These are phyloP conservation scores for Arachnomyces sp. DNA, from an alignment of 2,329 filamentous ascomycete species.

Conservation along the genomic window DNA sequence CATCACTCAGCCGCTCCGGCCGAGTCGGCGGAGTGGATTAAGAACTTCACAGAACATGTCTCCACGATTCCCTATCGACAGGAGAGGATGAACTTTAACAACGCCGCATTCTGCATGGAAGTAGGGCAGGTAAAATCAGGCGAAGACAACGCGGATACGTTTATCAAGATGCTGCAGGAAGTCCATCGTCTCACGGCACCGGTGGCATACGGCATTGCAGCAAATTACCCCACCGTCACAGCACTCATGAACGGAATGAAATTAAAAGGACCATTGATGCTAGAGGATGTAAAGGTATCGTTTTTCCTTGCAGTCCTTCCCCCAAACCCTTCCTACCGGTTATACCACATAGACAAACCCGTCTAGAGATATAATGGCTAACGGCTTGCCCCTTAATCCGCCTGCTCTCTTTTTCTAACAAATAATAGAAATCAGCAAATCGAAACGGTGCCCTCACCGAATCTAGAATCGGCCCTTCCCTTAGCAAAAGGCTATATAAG, in stretches of 20 bases:
- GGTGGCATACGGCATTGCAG: constrained; percentile 62
- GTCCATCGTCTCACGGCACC: constrained; percentile 63
- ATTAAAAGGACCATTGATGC: constrained; percentile 48
- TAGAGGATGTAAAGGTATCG: constrained; percentile 52
- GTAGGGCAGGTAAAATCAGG: constrained; percentile 66
- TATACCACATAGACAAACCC: no score
- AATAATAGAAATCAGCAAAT: constrained; percentile 39
- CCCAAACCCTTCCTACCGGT: background rate
- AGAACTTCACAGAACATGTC: constrained; percentile 69
- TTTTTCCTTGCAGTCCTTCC: background rate
- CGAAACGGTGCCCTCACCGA: constrained; percentile 39
- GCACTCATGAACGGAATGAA: constrained; percentile 55
- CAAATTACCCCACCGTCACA: constrained; percentile 52
- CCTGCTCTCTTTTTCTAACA: background rate
- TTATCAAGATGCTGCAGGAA: constrained; percentile 68
- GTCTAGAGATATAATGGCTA: no score
- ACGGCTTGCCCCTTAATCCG: background rate
- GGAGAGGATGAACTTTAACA: constrained; percentile 41
- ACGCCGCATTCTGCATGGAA: constrained; percentile 67
- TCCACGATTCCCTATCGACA: constrained; percentile 64
- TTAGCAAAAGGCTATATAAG: constrained; percentile 41
- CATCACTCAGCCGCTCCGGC: constrained; percentile 57
- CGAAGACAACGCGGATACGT: constrained; percentile 59
- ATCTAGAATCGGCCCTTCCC: constrained; percentile 39
- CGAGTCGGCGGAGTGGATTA: constrained; percentile 67